Conservation (phyloP, 106 monocot species). For the Iris macrosiphon region DNA sequence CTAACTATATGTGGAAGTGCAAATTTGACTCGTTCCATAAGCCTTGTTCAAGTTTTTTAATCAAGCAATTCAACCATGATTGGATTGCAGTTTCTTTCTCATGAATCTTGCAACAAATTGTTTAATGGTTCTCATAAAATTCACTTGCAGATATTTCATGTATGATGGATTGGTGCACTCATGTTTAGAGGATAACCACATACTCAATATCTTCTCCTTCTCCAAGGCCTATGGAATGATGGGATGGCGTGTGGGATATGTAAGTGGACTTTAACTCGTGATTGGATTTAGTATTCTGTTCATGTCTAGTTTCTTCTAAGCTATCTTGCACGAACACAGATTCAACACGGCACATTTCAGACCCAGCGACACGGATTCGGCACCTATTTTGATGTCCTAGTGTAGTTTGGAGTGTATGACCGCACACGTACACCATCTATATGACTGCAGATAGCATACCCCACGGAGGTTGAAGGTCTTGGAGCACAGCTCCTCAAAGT, state of each 20-base stretch:
- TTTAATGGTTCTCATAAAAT: background rate
- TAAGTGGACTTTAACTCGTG: no score
- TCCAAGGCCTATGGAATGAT: conserved; percentile 99
- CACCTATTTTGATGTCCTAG: no score
- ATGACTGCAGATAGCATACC: conserved; percentile 83
- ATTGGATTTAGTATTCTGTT: no score
- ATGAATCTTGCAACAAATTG: background rate
- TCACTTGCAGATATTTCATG: conserved; percentile 91
- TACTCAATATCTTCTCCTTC: conserved; percentile 94
- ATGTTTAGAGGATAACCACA: conserved; percentile 86
- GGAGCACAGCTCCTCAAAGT: conserved; percentile 81
- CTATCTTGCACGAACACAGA: no score
- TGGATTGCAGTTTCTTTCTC: no score
- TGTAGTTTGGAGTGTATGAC: no score
- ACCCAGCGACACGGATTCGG: no score
- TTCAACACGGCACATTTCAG: no score
- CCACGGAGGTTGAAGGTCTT: conserved; percentile 54
- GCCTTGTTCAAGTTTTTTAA: background rate
- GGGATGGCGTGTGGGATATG: conserved; percentile 99
- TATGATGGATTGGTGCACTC: conserved; percentile 89
- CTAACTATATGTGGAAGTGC: no score
- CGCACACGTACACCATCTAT: no score
- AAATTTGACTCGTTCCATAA: no score
- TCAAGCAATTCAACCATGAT: background rate
- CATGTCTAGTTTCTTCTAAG: no score